Evolutionary conservation across 2,329 filamentous ascomycete species (phyloP), one percentile per base, ranked within the genome.

Genomic region (Annulohypoxylon truncatum): DNA sequence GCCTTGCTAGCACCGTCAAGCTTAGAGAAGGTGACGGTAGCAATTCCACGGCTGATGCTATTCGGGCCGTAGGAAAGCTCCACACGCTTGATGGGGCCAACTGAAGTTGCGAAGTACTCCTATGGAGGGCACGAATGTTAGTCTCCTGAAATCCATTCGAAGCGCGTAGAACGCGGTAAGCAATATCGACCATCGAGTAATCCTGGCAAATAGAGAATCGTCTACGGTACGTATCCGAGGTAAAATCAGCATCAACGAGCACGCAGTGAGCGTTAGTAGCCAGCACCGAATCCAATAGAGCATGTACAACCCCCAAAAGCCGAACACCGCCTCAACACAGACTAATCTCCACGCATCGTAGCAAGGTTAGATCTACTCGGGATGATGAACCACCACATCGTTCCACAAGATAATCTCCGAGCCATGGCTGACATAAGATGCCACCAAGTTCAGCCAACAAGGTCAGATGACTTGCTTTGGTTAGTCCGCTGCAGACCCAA

Each of bases 31-130:
- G 90, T 90, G 74, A 99, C 92, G 58, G 93, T 96, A 74, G 94
- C 94, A 77, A 95, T 93, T 72, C 96, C 96, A 77, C 94, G 92
- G 86, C 94, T 97, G 73, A 90, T 88, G 70, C 95, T 95, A 78
- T 92, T 93, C 70, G 95, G 93, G 75, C 95, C 96, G 82, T 99
- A 99, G 54, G 92, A 93, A 75, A 99, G 85, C 74, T 96, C 90
- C 70, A 96, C 93, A 81, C 88, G 91, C 87, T 96, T 97, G 82
- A 98, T 92, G 70, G 92, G 88, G 73, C 94, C 95, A 79, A 97
- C 89, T 75, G 92, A 91, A 77, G 93, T 91, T 77, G 86, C 83
- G 81, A 99, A 98, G 82, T 98, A 99, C 84, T 99, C 96, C 96
- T 99, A 93, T 81, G 83, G 81, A 81, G 80, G 81, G 80, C 80